Evolutionary conservation across 2,329 filamentous ascomycete species (phyloP), one percentile per base, ranked within the genome.

Genomic region (Annulohypoxylon truncatum): DNA sequence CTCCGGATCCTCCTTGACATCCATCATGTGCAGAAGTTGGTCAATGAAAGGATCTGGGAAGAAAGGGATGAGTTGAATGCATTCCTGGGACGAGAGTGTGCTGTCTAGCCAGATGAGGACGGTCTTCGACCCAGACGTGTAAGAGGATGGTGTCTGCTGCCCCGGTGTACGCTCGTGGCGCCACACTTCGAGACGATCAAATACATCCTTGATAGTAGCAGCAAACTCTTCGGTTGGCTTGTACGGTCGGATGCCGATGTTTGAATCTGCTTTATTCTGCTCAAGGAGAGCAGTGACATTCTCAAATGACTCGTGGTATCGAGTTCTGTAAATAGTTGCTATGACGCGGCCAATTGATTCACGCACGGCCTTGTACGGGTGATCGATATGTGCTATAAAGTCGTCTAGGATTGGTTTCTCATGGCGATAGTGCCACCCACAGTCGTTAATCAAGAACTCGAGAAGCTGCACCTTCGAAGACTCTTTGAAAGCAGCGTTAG

Each of bases 1-100:
- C 79, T 99, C 96, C 0, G 93, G 94, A 74, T 99, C 96, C 79
- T 99, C 96, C 79, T 98, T 98, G 77, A 99, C 93, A 76, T 99
- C 96, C 95, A 99, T 99, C 96, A 99, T 99, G 82, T 99, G 94
- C 55, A 99, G 83, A 12, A 99, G 87, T 77, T 97, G 92, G 73
- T 96, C 92, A 78, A 97, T 96, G 75, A 98, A 95, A 0, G 91
- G 85, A 33, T 92, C 87, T 0, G 94, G 92, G 83, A 99, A 98
- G 85, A 97, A 98, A 2, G 90, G 89, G 15, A 96, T 89, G 12
- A 99, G 87, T 76, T 96, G 91, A 0, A 89, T 97, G 79, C 96
- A 99, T 77, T 98, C 96, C 69, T 96, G 92, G 0, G 93, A 97
- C 2, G 92, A 93, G 2, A 99, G 84, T 13, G 93, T 96, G 51